Conservation (phyloP, 1,284 basidiomycete genomes). For the Trichosporon faecale region DNA sequence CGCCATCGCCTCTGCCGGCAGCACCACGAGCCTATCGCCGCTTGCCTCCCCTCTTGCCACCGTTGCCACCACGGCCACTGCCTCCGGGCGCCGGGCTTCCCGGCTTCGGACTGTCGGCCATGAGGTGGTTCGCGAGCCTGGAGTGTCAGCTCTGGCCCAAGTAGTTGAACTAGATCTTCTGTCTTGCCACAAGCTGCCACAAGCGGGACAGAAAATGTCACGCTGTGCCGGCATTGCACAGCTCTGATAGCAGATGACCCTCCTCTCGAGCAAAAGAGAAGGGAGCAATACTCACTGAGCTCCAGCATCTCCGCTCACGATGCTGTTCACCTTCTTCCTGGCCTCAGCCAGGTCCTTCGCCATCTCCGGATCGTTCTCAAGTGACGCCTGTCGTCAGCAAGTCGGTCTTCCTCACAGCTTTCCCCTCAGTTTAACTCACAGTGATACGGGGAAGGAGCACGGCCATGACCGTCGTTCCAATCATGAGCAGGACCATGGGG, state of each 20-base stretch:
- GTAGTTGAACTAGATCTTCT: too few relatives aligned
- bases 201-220: too few relatives aligned
- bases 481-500: conserved; percentile 84
- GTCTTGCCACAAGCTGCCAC: background rate
- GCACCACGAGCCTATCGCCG: conserved; percentile 11
- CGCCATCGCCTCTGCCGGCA: background rate
- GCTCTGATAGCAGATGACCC: too few relatives aligned
- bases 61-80: background rate
- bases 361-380: conserved; percentile 68
- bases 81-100: background rate
- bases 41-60: conserved; percentile 19
- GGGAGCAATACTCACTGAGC: conserved; percentile 37
- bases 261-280: too few relatives aligned
- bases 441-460: conserved; percentile 75
- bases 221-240: too few relatives aligned
- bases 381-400: conserved; percentile 58
- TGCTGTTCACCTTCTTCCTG: conserved; percentile 61
- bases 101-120: background rate
- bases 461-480: conserved; percentile 66
- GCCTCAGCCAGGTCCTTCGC: conserved; percentile 67
- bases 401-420: background rate
- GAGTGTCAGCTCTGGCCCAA: background rate
- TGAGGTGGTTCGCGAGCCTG: conserved; percentile 19
- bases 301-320: conserved; percentile 57
- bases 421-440: conserved; percentile 54